Conservation (phyloP, 768 basidiomycete species). For the Tricholoma hemisulphureum region DNA sequence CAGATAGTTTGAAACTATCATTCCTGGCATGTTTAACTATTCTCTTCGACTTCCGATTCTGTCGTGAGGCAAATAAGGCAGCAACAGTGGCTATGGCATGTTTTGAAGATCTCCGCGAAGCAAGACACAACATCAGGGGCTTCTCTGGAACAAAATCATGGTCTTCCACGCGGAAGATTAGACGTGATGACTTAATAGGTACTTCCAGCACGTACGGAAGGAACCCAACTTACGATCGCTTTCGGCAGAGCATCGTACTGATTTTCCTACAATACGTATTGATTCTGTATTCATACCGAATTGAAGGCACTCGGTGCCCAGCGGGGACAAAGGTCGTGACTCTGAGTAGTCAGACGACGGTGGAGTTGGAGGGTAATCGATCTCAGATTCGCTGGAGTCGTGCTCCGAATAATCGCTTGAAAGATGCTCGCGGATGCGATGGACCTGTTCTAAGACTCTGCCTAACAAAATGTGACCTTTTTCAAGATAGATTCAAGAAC, state of each 20-base stretch:
- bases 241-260: not conserved
- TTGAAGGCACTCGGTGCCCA: slow-evolving; percentile 13
- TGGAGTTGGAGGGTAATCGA: slow-evolving; percentile 74
- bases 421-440: slow-evolving; percentile 37
- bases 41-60: slow-evolving; percentile 21
- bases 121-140: slow-evolving; percentile 50
- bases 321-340: slow-evolving; percentile 62
- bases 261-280: slow-evolving; percentile 9
- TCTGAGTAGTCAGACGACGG: slow-evolving; percentile 71
- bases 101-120: slow-evolving; percentile 62
- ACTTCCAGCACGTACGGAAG: not conserved
- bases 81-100: slow-evolving; percentile 60
- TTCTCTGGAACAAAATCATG: slow-evolving; percentile 3
- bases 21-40: slow-evolving; percentile 16
- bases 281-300: slow-evolving; percentile 23
- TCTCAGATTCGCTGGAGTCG: slow-evolving; percentile 41
- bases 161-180: not conserved
- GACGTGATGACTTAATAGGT: not conserved
- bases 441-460: slow-evolving; percentile 37
- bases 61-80: slow-evolving; percentile 40
- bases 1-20: slow-evolving; percentile 35
- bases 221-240: not conserved
- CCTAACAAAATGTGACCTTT: slow-evolving; percentile 29
- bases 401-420: slow-evolving; percentile 14
- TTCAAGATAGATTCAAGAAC: not conserved